Percentiles rank a stretch among this genome's conserved stretches.
phyloP scores from a whole-genome alignment of 108 stramenopile genomes.

The Skeletonema costatum region DNA sequence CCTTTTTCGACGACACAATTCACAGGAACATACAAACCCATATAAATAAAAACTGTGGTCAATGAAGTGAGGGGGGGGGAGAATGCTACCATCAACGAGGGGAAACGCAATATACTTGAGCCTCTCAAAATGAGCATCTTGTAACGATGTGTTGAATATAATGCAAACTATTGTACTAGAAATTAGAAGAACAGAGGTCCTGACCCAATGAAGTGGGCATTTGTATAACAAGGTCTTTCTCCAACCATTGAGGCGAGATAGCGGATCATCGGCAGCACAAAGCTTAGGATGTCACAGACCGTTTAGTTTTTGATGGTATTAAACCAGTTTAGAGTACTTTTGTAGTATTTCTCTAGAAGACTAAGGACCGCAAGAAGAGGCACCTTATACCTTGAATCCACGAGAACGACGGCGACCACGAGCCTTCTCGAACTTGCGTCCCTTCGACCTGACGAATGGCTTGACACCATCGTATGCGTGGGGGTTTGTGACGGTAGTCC shows the following conservation, averaged over 20 bases:
- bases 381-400: constrained; percentile 97
- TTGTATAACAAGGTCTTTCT: constrained; percentile 43
- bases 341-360: constrained; percentile 5
- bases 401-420: constrained; percentile 97
- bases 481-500: constrained; percentile 85
- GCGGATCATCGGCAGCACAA: constrained; percentile 48
- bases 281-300: constrained; percentile 56
- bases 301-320: constrained; percentile 3
- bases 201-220: constrained; percentile 19
- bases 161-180: constrained; percentile 10
- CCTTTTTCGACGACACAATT: no score
- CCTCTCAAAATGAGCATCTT: no score
- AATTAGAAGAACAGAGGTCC: constrained; percentile 1
- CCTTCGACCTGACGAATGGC: constrained; percentile 98
- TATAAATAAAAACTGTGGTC: no score
- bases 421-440: constrained; percentile 99
- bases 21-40: no score
- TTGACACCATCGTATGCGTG: constrained; percentile 95
- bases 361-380: constrained; percentile 3
- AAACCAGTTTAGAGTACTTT: constrained; percentile 4
- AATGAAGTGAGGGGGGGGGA: no score
- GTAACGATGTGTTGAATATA: not conserved
- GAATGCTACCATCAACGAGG: not conserved
- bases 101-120: not conserved
- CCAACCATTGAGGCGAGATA: constrained; percentile 34